Evolutionary conservation across 2,329 filamentous ascomycete genomes (phyloP).

Genomic region (Lachnellula occidentalis): DNA sequence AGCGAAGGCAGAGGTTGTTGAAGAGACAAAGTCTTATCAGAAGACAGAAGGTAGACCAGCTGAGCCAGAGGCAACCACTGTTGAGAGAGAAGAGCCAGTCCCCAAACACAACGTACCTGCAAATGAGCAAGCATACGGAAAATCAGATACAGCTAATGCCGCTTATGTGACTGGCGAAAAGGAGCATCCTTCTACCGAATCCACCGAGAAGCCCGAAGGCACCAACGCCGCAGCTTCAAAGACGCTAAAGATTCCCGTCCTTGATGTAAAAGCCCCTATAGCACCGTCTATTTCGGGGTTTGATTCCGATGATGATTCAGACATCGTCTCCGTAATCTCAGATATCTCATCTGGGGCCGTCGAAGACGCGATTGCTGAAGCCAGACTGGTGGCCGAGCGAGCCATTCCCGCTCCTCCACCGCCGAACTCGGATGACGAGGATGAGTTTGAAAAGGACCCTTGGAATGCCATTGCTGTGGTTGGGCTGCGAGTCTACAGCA

Average conservation of each 20-base stretch:
- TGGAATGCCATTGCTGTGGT: constrained; percentile 61
- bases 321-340: constrained; percentile 19
- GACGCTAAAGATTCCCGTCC: neutral
- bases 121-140: neutral
- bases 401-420: constrained; percentile 26
- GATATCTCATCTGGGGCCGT: constrained; percentile 14
- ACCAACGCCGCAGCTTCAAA: neutral
- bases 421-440: constrained; percentile 42
- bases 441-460: constrained; percentile 50
- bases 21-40: neutral
- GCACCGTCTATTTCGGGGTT: neutral
- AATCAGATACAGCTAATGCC: neutral
- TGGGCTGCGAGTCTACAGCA: constrained; percentile 55
- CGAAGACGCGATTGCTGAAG: constrained; percentile 18
- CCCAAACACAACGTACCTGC: neutral
- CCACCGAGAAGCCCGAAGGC: neutral
- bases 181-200: neutral
- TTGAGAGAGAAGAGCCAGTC: neutral
- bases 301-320: constrained; percentile 13
- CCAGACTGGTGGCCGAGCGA: constrained; percentile 12
- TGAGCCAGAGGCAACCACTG: no score
- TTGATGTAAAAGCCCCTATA: neutral
- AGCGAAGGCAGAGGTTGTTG: constrained; percentile 2
- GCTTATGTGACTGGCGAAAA: neutral
- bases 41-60: neutral